A percentile compares a stretch with the other conserved stretches of the same genome.
Conservation (phyloP, 371 early-diverging fungal species). For the Cokeromyces recurvatus region DNA sequence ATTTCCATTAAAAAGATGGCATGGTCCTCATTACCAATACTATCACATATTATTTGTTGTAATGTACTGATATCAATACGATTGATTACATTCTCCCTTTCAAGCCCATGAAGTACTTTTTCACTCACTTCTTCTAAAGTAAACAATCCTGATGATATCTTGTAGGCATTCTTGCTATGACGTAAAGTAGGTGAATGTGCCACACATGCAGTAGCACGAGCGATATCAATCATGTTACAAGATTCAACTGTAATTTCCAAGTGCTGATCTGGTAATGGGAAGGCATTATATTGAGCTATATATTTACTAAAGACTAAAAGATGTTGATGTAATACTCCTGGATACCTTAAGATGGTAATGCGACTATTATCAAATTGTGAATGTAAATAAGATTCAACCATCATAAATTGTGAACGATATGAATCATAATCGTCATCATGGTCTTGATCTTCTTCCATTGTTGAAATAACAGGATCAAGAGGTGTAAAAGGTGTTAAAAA, state of each 20-base stretch:
- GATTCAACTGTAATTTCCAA: slow-evolving; percentile 42
- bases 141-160: slow-evolving; percentile 37
- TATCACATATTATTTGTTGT: slow-evolving; percentile 28
- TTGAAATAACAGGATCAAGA: slow-evolving; percentile 21
- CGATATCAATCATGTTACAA: slow-evolving; percentile 43
- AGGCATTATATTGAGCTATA: slow-evolving; percentile 42
- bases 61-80: slow-evolving; percentile 27
- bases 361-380: slow-evolving; percentile 26
- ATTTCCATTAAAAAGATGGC: slow-evolving; percentile 43
- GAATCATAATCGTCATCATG: slow-evolving; percentile 10
- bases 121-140: slow-evolving; percentile 44
- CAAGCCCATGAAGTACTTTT: slow-evolving; percentile 32
- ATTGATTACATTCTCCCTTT: slow-evolving; percentile 31
- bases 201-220: slow-evolving; percentile 39
- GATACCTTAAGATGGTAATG: slow-evolving; percentile 44
- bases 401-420: slow-evolving; percentile 40
- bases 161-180: slow-evolving; percentile 35
- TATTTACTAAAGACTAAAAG: slow-evolving; percentile 42
- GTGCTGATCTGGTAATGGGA: slow-evolving; percentile 36
- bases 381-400: slow-evolving; percentile 38
- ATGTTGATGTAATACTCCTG: slow-evolving; percentile 46
- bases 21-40: slow-evolving; percentile 43
- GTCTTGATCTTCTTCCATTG: slow-evolving; percentile 8
- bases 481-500: slow-evolving; percentile 45
- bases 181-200: slow-evolving; percentile 38